A percentile compares a stretch with the other conserved stretches of the same genome.
Evolutionary conservation across 192 early-diverging fungal species (phyloP).

Genomic region (Borealophlyctis nickersoniae): DNA sequence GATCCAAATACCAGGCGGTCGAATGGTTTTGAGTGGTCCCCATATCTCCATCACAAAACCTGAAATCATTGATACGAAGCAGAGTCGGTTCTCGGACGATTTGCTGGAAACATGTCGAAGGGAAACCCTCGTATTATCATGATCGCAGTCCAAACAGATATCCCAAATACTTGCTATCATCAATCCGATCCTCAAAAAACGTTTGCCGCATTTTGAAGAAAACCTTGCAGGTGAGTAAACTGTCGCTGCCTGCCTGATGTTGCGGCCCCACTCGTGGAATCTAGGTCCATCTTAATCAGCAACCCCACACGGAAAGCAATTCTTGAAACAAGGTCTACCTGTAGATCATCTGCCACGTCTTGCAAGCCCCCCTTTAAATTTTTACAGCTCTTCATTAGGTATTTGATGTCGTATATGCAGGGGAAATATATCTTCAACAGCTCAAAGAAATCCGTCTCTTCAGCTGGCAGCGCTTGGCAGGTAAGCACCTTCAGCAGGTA

Average conservation of each 20-base stretch:
- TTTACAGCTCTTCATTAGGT: constrained; percentile 95
- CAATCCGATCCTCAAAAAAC: constrained; percentile 94
- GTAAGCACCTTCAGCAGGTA: constrained; percentile 96
- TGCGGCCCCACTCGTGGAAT: constrained; percentile 91
- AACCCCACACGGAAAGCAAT: constrained; percentile 4
- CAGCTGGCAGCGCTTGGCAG: constrained; percentile 81
- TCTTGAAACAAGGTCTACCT: constrained; percentile 49
- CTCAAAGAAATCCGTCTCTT: constrained; percentile 95
- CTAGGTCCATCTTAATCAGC: constrained; percentile 29
- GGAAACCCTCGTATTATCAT: background rate
- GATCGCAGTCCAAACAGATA: constrained; percentile 47
- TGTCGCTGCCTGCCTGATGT: constrained; percentile 98
- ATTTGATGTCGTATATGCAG: constrained; percentile 99
- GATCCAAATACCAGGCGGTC: no score
- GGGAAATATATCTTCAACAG: constrained; percentile 89
- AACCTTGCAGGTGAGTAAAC: constrained; percentile 90
- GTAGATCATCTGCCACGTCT: constrained; percentile 95
- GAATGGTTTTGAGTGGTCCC: no score
- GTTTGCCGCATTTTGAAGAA: constrained; percentile 98
- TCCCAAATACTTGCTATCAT: constrained; percentile 87
- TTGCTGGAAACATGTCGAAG: no score
- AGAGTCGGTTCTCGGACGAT: no score
- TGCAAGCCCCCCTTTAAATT: constrained; percentile 96
- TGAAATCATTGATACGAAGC: no score
- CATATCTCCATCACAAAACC: no score